These are phyloP conservation scores for Dryadomyces quercus-mongolicae DNA, from an alignment of 2,329 filamentous ascomycete species.

Conservation along the genomic window DNA sequence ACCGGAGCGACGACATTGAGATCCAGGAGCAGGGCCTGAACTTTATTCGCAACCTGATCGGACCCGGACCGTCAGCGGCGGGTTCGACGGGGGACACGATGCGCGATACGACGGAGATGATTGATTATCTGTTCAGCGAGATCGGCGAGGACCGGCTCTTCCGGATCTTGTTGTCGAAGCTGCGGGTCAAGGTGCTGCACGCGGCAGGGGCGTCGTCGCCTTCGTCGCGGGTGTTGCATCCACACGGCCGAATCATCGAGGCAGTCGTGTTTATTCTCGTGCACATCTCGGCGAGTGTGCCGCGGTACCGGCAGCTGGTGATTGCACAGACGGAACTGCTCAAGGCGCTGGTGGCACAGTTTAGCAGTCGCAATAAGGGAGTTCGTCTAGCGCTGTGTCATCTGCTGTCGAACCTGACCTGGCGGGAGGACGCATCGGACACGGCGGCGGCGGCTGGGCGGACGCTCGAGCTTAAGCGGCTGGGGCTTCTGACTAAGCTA, in stretches of 20 bases:
- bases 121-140: constrained; percentile 68
- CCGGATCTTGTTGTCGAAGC: constrained; percentile 66
- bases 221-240: constrained; percentile 36
- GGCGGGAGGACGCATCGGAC: constrained; percentile 64
- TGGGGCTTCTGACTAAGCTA: constrained; percentile 60
- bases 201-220: constrained; percentile 24
- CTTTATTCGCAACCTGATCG: constrained; percentile 81
- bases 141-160: constrained; percentile 71
- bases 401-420: constrained; percentile 76
- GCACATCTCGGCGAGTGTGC: constrained; percentile 73
- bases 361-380: constrained; percentile 58
- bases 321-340: constrained; percentile 68
- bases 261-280: constrained; percentile 73
- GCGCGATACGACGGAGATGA: constrained; percentile 54
- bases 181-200: constrained; percentile 49
- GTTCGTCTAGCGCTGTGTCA: constrained; percentile 73
- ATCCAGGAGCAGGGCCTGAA: constrained; percentile 88
- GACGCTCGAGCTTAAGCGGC: constrained; percentile 52
- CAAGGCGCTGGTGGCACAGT: constrained; percentile 58
- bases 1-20: constrained; percentile 64
- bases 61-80: constrained; percentile 2
- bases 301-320: constrained; percentile 65
- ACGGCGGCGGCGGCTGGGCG: constrained; percentile 52
- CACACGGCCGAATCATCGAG: constrained; percentile 58
- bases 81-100: constrained; percentile 33